These are phyloP conservation scores for Lasiosphaeriaceae sp. DNA, from an alignment of 495 filamentous ascomycete genomes.

Conservation along the genomic window DNA sequence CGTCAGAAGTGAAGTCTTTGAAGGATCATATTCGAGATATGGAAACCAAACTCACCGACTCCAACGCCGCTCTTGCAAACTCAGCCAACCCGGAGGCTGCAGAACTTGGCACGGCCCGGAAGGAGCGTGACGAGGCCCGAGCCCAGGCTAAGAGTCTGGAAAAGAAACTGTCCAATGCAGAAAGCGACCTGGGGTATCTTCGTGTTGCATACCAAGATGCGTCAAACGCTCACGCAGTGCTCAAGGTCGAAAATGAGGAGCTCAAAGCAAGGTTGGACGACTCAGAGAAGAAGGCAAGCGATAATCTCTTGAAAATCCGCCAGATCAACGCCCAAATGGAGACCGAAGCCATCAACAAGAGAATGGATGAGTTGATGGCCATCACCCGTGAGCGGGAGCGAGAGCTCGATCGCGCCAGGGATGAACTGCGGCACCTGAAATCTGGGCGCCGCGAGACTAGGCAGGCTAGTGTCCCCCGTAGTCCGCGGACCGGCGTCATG, in stretches of 20 bases:
- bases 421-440: slow-evolving; percentile 37
- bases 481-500: slow-evolving; percentile 40
- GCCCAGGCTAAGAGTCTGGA: slow-evolving; percentile 35
- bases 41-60: slow-evolving; percentile 46
- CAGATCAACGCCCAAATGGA: slow-evolving; percentile 46
- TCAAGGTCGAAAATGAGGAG: slow-evolving; percentile 46
- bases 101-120: slow-evolving; percentile 44
- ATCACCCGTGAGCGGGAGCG: slow-evolving; percentile 56
- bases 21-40: slow-evolving; percentile 48
- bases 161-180: slow-evolving; percentile 35
- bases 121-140: slow-evolving; percentile 25
- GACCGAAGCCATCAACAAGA: slow-evolving; percentile 18
- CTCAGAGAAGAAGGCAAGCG: slow-evolving; percentile 47
- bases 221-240: slow-evolving; percentile 51
- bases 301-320: slow-evolving; percentile 49
- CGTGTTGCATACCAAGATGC: slow-evolving; percentile 62
- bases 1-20: slow-evolving; percentile 40
- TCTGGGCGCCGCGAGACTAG: slow-evolving; percentile 50
- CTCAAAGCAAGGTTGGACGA: slow-evolving; percentile 44
- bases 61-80: slow-evolving; percentile 42
- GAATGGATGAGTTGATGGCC: slow-evolving; percentile 53
- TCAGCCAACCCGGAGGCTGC: slow-evolving; percentile 47
- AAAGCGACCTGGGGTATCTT: slow-evolving; percentile 54
- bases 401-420: slow-evolving; percentile 43
- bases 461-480: slow-evolving; percentile 46